phyloP scores from a whole-genome alignment of 768 basidiomycete genomes.

The Mycena latifolia region DNA sequence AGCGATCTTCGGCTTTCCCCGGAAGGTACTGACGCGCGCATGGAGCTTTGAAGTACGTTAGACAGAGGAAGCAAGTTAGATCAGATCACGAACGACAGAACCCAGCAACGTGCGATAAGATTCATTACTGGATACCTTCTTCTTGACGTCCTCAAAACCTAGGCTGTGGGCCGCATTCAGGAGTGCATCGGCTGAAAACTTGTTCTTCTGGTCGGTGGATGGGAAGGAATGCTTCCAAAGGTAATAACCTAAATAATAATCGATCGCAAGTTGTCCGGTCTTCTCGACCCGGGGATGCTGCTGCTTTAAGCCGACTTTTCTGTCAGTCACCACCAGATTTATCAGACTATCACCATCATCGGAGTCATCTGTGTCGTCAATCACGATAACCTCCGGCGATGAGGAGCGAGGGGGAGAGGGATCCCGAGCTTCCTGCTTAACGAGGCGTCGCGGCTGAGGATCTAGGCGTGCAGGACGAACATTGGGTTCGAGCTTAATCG shows the following conservation, averaged over 20 bases:
- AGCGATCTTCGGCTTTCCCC: not conserved
- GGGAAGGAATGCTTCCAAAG: not conserved
- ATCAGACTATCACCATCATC: too few species aligned
- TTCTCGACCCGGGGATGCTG: constrained; percentile 9
- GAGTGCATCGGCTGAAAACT: not conserved
- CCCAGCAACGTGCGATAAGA: not conserved
- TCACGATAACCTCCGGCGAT: too few species aligned
- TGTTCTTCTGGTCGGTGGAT: not conserved
- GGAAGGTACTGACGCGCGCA: not conserved
- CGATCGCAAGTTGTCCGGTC: not conserved
- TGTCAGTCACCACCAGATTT: not conserved
- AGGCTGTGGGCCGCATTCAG: not conserved
- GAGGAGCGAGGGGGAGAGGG: too few species aligned
- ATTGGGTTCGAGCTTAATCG: too few species aligned
- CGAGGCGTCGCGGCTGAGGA: too few species aligned
- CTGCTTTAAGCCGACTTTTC: not conserved
- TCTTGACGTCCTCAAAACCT: not conserved
- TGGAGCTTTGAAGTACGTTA: constrained; percentile 1
- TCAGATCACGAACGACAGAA: not conserved
- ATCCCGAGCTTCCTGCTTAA: too few species aligned
- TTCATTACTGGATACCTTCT: not conserved
- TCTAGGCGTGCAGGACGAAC: too few species aligned
- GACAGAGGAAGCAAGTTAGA: not conserved
- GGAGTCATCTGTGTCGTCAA: too few species aligned
- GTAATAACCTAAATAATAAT: not conserved